Evolutionary conservation across 768 basidiomycete species (phyloP).

Genomic region (Naganishia vishniacii): DNA sequence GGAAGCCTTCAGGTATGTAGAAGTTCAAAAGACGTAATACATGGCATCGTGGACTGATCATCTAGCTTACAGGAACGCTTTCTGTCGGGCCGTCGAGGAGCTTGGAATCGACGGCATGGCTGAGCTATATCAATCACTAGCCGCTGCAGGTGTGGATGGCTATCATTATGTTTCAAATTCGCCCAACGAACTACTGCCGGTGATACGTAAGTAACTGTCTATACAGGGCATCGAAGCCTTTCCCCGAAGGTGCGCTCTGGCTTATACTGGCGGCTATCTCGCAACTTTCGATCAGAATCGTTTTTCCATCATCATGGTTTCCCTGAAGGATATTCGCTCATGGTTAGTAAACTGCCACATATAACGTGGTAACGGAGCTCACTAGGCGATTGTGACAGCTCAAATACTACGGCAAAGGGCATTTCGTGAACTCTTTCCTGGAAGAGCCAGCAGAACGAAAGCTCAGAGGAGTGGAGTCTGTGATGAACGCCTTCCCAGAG

Average conservation of each 20-base stretch:
- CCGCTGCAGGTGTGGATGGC: slow-evolving; percentile 54
- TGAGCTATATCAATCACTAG: slow-evolving; percentile 42
- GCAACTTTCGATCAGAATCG: slow-evolving; percentile 47
- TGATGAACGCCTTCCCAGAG: slow-evolving; percentile 64
- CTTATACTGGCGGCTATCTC: too few relatives aligned
- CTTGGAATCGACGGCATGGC: slow-evolving; percentile 60
- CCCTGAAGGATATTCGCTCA: slow-evolving; percentile 35
- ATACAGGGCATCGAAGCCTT: too few relatives aligned
- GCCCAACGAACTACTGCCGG: slow-evolving; percentile 74
- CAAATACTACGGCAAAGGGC: slow-evolving; percentile 70
- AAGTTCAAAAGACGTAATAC: too few relatives aligned
- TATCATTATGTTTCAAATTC: slow-evolving; percentile 84
- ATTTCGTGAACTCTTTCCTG: slow-evolving; percentile 74
- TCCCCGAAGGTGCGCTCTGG: too few relatives aligned
- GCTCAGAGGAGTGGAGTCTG: slow-evolving; percentile 69
- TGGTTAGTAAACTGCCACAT: slow-evolving; percentile 25
- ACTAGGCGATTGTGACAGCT: slow-evolving; percentile 49
- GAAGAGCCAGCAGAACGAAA: slow-evolving; percentile 75
- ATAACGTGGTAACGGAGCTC: neutral
- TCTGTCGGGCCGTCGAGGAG: slow-evolving; percentile 76
- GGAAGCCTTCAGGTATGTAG: slow-evolving; percentile 60
- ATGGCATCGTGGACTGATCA: neutral
- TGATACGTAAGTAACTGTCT: slow-evolving; percentile 51
- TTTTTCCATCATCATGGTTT: slow-evolving; percentile 59
- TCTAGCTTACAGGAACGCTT: slow-evolving; percentile 60